Evolutionary conservation across 345 rosid species (phyloP), one percentile per base, ranked within the genome.

Genomic region (Eucalyptus erythrocorys): DNA sequence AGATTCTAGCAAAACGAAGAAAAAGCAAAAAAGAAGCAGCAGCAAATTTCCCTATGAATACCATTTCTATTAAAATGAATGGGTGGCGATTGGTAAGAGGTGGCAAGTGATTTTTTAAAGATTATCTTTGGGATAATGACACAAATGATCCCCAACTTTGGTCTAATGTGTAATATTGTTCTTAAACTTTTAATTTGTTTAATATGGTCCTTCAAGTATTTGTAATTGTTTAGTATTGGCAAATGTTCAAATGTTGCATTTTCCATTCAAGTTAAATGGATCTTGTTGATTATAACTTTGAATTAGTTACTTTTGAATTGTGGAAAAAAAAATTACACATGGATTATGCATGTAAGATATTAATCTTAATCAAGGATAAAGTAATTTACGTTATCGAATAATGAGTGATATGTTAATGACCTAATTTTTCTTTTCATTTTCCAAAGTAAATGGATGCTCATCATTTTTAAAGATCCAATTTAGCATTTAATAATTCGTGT

Each of bases 81-180:
- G 61, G 30, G 1, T 24, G 61, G 61, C 13, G 1, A 55, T 24
- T 55, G 0, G 61, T 55, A 55, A 27, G 61, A 55, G 13, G 3
- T 55, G 61, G 61, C 30, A 26, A 55, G 61, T 22, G 13, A 22
- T 0, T 55, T 55, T 55, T 55, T 55, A 55, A 55, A 55, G 61
- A 21, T 55, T 55, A 10, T 24, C 1, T 55, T 61, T 1, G 0
- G 68, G 34, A 61, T 61, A 61, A 61, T 12, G 9, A 61, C 15
- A 27, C 34, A 6, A 61, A 12, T 61, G 16, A 30, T 27, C 15
- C 0, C 14, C 7, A 61, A 27, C 8, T 61, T 61, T 61, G 32
- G 32, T 27, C 32, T 13, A 27, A 3, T 6, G 0, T 61, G n/a
- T 8, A 6, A 61, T 30, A 13, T 61, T 3, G 0, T 27, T 13